A percentile compares a stretch with the other conserved stretches of the same genome.
These are phyloP conservation scores for Herpetomonas samuelpessoai DNA, from an alignment of 208 protist species.

Conservation along the genomic window DNA sequence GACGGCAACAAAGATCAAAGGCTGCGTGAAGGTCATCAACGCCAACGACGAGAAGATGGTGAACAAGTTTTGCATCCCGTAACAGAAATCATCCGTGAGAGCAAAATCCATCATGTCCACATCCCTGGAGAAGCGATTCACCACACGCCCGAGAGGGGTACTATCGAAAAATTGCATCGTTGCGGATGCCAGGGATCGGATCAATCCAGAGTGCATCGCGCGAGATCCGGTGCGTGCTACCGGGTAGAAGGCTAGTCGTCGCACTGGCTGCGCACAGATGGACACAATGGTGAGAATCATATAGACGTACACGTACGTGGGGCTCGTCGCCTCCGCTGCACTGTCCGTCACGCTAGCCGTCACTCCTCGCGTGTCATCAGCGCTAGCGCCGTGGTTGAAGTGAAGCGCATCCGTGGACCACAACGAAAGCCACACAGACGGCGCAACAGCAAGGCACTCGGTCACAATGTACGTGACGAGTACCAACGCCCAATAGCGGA, in stretches of 20 bases:
- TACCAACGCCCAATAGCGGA: constrained; percentile 8
- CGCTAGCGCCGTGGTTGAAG: constrained; percentile 16
- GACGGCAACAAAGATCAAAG: constrained; percentile 29
- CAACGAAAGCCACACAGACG: constrained; percentile 45
- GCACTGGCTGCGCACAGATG: no score
- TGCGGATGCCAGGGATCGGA: constrained; percentile 35
- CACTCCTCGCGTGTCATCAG: no score
- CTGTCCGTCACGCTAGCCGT: no score
- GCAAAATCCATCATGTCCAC: constrained; percentile 72
- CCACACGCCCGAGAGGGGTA: constrained; percentile 53
- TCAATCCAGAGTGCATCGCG: constrained; percentile 53
- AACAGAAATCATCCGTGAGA: constrained; percentile 43
- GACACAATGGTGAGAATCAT: constrained; percentile 16
- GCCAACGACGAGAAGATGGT: constrained; percentile 21
- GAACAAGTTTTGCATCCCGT: constrained; percentile 17
- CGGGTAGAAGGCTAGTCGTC: no score
- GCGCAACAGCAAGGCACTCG: constrained; percentile 12
- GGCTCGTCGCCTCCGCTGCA: background rate
- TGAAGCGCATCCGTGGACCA: constrained; percentile 43
- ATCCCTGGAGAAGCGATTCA: constrained; percentile 85
- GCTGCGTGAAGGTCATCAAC: constrained; percentile 16
- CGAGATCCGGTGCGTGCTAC: constrained; percentile 29
- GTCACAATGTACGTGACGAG: constrained; percentile 24
- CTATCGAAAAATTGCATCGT: constrained; percentile 56
- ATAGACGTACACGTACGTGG: no score